Conservation (phyloP, 2,329 filamentous ascomycete genomes). For the Fusarium kyushuense region DNA sequence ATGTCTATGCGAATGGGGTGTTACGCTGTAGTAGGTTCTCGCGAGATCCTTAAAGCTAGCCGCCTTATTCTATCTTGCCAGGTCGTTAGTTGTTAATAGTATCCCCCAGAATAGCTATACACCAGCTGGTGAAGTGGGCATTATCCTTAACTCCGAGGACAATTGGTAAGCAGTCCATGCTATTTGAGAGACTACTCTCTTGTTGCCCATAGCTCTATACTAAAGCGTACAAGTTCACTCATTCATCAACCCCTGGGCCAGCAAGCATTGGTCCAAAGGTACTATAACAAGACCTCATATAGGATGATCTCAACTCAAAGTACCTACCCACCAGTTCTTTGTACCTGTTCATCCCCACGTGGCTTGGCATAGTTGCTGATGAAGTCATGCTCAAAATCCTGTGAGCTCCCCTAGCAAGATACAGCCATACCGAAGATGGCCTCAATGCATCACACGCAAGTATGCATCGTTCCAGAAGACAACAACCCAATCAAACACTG, state of each 20-base stretch:
- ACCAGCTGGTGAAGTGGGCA: background rate
- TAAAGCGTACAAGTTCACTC: background rate
- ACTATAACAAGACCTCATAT: background rate
- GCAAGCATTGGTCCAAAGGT: background rate
- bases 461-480: background rate
- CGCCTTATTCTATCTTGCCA: background rate
- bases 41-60: background rate
- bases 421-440: background rate
- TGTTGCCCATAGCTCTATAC: background rate
- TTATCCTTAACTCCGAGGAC: background rate
- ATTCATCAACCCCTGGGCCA: background rate
- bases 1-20: too few species aligned
- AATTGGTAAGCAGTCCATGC: background rate
- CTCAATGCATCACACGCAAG: background rate
- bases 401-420: background rate
- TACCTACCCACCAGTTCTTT: background rate
- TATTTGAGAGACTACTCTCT: background rate
- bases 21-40: background rate
- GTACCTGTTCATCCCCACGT: conserved; percentile 13
- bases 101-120: background rate
- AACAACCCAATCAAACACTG: background rate
- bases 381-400: background rate
- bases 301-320: background rate
- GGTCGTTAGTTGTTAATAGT: background rate
- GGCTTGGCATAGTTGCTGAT: background rate